Conservation (phyloP, 768 basidiomycete species). For the Phylloporus rhodoxanthus region DNA sequence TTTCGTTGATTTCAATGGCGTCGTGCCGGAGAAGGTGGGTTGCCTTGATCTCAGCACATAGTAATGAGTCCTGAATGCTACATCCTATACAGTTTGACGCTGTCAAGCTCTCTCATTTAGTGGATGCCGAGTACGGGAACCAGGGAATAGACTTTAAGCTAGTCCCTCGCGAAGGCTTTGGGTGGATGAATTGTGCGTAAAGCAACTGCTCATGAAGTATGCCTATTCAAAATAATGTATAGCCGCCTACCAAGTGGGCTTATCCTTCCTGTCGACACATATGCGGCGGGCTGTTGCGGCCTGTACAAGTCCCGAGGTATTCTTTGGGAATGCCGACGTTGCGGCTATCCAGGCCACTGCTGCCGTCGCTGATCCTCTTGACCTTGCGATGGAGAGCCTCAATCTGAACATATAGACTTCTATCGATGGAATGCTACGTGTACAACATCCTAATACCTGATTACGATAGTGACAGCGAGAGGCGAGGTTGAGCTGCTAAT, state of each 20-base stretch:
- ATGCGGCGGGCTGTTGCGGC: conserved; percentile 95
- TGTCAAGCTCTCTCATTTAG: conserved; percentile 89
- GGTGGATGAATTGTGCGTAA: conserved; percentile 90
- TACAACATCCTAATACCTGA: conserved; percentile 15
- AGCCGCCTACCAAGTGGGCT: conserved; percentile 96
- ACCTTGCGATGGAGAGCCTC: conserved; percentile 58
- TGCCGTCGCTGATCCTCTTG: conserved; percentile 50
- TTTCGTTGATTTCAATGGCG: conserved; percentile 95
- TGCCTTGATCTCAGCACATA: background rate
- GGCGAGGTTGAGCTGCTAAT: conserved; percentile 3
- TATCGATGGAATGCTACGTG: background rate
- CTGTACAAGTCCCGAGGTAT: conserved; percentile 88
- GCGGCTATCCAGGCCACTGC: conserved; percentile 33
- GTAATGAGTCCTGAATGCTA: background rate
- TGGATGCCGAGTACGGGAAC: conserved; percentile 96
- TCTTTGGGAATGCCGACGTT: conserved; percentile 52
- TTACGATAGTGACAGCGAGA: conserved; percentile 1
- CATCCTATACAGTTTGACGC: conserved; percentile 70
- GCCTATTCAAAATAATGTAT: conserved; percentile 6
- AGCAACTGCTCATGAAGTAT: background rate
- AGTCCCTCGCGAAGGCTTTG: conserved; percentile 95
- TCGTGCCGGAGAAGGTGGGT: conserved; percentile 89
- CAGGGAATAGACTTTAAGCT: conserved; percentile 97
- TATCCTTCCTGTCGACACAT: conserved; percentile 86
- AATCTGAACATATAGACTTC: conserved; percentile 17